Conservation (phyloP, 208 protist species). For the Naegleria lovaniensis region DNA sequence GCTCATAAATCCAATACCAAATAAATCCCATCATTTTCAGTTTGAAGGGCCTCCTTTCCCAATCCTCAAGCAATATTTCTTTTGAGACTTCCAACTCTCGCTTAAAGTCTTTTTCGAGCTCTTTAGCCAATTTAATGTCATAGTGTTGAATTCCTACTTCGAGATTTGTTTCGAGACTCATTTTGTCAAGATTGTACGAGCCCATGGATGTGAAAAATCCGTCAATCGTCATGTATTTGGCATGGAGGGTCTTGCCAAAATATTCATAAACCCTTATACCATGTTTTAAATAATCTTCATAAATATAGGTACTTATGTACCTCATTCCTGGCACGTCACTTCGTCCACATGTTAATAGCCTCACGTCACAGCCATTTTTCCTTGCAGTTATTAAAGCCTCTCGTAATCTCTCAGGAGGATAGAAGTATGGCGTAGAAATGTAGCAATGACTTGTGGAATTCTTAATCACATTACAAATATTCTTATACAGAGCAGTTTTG, state of each 20-base stretch:
- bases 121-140: neutral
- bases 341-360: constrained; percentile 71
- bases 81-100: neutral
- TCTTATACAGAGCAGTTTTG: constrained; percentile 75
- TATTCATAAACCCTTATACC: constrained; percentile 80
- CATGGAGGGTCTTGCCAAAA: constrained; percentile 73
- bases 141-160: neutral
- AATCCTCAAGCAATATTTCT: neutral
- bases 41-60: neutral
- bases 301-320: constrained; percentile 74
- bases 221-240: constrained; percentile 80
- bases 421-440: constrained; percentile 81
- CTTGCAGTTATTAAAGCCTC: constrained; percentile 63
- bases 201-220: constrained; percentile 76
- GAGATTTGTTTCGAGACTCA: neutral
- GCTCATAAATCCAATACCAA: neutral
- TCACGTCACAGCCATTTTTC: constrained; percentile 72
- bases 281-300: constrained; percentile 57
- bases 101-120: neutral
- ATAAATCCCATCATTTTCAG: neutral
- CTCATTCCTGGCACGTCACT: constrained; percentile 84
- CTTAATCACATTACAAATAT: constrained; percentile 69
- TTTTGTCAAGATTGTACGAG: constrained; percentile 76
- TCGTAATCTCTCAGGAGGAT: constrained; percentile 68
- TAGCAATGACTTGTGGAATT: constrained; percentile 68